phyloP scores from a whole-genome alignment of 345 rosid genomes.

The Gossypium raimondii region DNA sequence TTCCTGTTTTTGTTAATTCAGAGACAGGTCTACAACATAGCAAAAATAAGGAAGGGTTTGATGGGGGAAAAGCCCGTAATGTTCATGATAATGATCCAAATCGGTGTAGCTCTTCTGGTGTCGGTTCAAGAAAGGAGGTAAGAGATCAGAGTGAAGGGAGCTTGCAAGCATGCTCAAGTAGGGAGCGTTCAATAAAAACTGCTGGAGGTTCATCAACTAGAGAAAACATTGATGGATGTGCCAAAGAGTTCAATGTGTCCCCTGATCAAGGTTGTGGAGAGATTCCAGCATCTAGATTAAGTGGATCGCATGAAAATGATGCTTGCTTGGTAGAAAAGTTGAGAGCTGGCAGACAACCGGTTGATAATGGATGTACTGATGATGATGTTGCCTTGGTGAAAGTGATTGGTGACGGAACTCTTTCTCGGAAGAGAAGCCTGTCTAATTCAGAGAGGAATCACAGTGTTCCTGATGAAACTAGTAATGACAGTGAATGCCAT shows the following conservation, averaged over 20 bases:
- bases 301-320: conserved; percentile 28
- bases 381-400: conserved; percentile 16
- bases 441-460: conserved; percentile 29
- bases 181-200: conserved; percentile 24
- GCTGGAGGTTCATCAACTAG: conserved; percentile 14
- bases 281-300: conserved; percentile 22
- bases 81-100: conserved; percentile 18
- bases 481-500: conserved; percentile 24
- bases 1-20: conserved; percentile 57
- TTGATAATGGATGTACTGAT: conserved; percentile 14
- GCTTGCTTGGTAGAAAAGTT: conserved; percentile 31
- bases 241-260: conserved; percentile 19
- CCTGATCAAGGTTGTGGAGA: conserved; percentile 25
- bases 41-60: conserved; percentile 29
- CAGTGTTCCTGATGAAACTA: conserved; percentile 32
- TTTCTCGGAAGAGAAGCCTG: conserved; percentile 23
- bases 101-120: conserved; percentile 21
- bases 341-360: conserved; percentile 22
- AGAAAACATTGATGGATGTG: conserved; percentile 20
- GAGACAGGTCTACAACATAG: conserved; percentile 24
- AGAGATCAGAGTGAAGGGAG: conserved; percentile 29
- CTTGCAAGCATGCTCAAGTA: conserved; percentile 22
- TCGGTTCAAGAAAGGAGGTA: conserved; percentile 25
- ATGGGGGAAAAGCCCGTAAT: conserved; percentile 31
- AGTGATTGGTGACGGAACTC: conserved; percentile 30